These are phyloP conservation scores for Tuber microsphaerosporum DNA, from an alignment of 495 filamentous ascomycete species.

Conservation along the genomic window DNA sequence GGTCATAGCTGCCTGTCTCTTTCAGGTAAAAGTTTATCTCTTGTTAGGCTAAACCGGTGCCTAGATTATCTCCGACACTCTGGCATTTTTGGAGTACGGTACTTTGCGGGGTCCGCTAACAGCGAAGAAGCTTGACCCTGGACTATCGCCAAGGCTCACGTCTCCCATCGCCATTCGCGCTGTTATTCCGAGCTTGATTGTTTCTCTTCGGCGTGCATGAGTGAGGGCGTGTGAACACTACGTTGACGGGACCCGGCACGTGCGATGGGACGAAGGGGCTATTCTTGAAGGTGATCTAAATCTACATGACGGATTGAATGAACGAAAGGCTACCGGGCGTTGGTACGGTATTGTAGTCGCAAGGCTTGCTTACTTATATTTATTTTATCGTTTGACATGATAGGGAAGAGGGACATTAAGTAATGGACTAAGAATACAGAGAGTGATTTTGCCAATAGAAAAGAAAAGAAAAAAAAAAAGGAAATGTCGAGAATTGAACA, in stretches of 20 bases:
- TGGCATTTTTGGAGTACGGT: too few relatives aligned
- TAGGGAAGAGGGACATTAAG: neutral
- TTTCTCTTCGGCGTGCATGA: neutral
- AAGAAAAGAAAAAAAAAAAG: neutral
- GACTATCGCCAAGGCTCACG: too few relatives aligned
- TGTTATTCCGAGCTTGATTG: too few relatives aligned
- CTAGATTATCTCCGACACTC: too few relatives aligned
- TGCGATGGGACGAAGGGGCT: neutral
- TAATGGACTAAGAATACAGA: neutral
- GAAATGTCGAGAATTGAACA: neutral
- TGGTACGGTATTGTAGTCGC: neutral
- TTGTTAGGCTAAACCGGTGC: neutral
- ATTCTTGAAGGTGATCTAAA: neutral
- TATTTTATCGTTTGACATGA: neutral
- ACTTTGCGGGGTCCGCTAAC: neutral
- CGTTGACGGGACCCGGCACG: neutral
- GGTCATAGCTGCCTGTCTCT: neutral
- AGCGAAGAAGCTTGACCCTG: too few relatives aligned
- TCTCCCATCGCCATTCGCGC: too few relatives aligned
- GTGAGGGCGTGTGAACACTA: neutral
- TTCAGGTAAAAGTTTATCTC: neutral
- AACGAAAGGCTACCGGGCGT: neutral
- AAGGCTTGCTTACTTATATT: neutral
- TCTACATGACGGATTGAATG: neutral
- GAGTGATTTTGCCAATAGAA: neutral